phyloP scores from a whole-genome alignment of 495 filamentous ascomycete species.

The Hypoxylon crocopeplum region DNA sequence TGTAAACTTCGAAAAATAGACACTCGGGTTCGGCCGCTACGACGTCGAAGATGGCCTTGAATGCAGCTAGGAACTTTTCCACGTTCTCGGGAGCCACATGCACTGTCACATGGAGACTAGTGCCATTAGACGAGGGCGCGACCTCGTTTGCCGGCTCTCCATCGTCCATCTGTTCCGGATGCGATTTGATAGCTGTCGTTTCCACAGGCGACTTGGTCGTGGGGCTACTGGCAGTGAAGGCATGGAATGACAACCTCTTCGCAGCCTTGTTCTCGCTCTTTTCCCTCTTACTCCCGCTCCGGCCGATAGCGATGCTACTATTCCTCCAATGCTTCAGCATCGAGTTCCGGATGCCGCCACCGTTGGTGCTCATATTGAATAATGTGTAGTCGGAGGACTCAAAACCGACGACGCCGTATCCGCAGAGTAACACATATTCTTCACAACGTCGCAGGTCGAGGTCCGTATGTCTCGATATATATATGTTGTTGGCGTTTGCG shows the following conservation, averaged over 20 bases:
- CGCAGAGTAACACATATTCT: conserved; percentile 7
- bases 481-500: not conserved
- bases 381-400: conserved; percentile 1
- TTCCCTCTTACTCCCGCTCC: conserved; percentile 20
- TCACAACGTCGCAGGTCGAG: not conserved
- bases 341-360: conserved; percentile 17
- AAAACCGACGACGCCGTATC: not conserved
- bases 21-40: conserved; percentile 55
- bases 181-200: not conserved
- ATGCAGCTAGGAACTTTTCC: conserved; percentile 48
- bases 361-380: conserved; percentile 19
- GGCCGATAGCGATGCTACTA: conserved; percentile 18
- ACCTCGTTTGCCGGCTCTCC: not conserved
- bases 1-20: conserved; percentile 58
- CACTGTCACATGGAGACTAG: conserved; percentile 52
- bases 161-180: conserved; percentile 1
- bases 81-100: conserved; percentile 51
- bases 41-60: conserved; percentile 49
- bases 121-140: conserved; percentile 8
- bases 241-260: conserved; percentile 16
- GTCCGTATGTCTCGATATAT: conserved; percentile 1
- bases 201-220: conserved; percentile 2
- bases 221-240: not conserved
- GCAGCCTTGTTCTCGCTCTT: conserved; percentile 6
- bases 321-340: conserved; percentile 29